Base-by-base conservation (phyloP, 1,284 basidiomycete genomes). In the Ceratorhiza oryzae-sativae region DNA sequence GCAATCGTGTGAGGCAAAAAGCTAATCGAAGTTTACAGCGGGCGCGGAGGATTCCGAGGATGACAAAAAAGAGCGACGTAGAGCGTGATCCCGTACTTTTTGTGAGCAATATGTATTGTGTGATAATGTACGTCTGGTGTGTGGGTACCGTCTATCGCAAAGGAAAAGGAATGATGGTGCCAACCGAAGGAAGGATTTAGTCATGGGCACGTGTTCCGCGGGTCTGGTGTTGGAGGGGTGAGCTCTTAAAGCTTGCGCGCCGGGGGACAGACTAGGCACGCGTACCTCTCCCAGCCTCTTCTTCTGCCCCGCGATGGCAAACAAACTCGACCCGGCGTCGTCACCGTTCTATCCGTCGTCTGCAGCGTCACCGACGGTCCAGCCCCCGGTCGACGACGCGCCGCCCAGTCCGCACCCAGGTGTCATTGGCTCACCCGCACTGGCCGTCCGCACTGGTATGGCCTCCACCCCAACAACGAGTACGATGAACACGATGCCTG, bases 291-390 rank as follows among this genome's bases (percentile, higher is more conserved):
- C 25, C 48, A 25, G 46, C 45, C 62, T 45, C 42, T 45, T 45
- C 42, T 45, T 45, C 15, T 45, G 6, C 9, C 15, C 42, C 42
- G 41, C 60, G 42, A 46, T 59, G 41, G 60, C 68, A 60, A 68
- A 68, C 41, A 74, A 46, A 39, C 83, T 93, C 77, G 92, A 93
- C 80, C 91, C 91, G 76, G 85, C 90, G 75, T 92, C 91, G 72
- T 88, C 88, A 79, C 91, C 91, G 61, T 92, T 93, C 85, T 91
- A 92, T 79, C 91, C 91, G 27, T 42, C 71, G 23, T 49, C 59
- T 25, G 18, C 9, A 18, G 18, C 72, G 32, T 36, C 53, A 56
- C 30, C 30, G 3, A 32, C 34, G 3, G 25, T 34, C 8, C 30
- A 56, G 53, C 27, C 34, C n/a, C 53, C 53, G 3, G 23, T 23